Base-by-base conservation (phyloP, 2,329 filamentous ascomycete species). In the Penicillium polonicum region DNA sequence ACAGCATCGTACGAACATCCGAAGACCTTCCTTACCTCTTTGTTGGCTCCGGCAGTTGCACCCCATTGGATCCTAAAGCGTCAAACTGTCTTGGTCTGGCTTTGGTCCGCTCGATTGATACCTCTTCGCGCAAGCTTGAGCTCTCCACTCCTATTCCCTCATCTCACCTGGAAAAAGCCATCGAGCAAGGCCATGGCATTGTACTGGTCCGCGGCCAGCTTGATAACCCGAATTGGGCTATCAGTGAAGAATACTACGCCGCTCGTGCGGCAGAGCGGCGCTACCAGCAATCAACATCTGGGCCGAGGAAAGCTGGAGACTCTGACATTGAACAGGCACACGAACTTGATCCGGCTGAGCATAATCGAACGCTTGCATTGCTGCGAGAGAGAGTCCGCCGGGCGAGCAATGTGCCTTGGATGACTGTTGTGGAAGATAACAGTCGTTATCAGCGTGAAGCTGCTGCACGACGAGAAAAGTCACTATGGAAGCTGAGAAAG, bases 11-110 rank as follows among this genome's bases (percentile, higher is more conserved):
- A 5, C 75, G 78, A 42, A 81, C 81, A 17, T 65, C 67, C 48
- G 75, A 78, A 60, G 68, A 70, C 5, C 73, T 86, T 17, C 84
- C 84, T 0, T 85, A 83, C 65, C 74, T 85, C 45, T 72, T 76
- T 35, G 60, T 74, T 27, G 71, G 74, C n/a, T 62, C 71, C 12
- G 75, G 76, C 4, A 79, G 76, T 48, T 72, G 69, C 62, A 73
- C 65, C 4, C 75, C 74, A 5, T 72, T 83, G 1, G 73, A 83
- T 59, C 83, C 84, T 1, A 71, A 69, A 25, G 70, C 72, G 12
- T 82, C 79, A 1, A 73, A 72, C 27, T 76, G 80, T 50, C 66
- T 85, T 10, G 83, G 82, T n/a, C 75, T 84, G 25, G 79, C 78
- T 13, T 64, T 80, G 29, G 70, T 81, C 33, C 78, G 75, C 7